A percentile compares a stretch with the other conserved stretches of the same genome.
These are phyloP conservation scores for Tolypocladium paradoxum DNA, from an alignment of 2,329 filamentous ascomycete species.

Conservation along the genomic window DNA sequence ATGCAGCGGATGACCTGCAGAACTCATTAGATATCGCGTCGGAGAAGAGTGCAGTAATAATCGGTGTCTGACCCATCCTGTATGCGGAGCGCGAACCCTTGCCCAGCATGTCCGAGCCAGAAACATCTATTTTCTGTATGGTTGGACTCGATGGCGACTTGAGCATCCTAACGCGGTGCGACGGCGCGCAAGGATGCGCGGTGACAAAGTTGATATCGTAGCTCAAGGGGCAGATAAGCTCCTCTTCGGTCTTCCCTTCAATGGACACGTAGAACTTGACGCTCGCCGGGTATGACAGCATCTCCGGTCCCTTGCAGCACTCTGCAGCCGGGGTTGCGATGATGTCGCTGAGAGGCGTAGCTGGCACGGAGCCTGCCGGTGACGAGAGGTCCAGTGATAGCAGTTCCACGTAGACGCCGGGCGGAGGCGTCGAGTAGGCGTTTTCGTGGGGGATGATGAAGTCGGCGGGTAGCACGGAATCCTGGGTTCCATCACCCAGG, in stretches of 20 bases:
- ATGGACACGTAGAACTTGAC: constrained; percentile 24
- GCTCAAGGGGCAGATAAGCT: constrained; percentile 33
- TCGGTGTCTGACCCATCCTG: constrained; percentile 30
- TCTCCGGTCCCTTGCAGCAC: constrained; percentile 19
- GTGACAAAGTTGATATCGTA: constrained; percentile 57
- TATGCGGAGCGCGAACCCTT: constrained; percentile 35
- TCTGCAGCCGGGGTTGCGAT: constrained; percentile 27
- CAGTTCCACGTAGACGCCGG: constrained; percentile 37
- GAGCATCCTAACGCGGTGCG: constrained; percentile 44
- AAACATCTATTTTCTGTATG: constrained; percentile 45
- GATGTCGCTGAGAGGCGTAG: constrained; percentile 32
- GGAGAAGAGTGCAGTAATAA: neutral
- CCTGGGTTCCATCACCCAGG: constrained; percentile 44
- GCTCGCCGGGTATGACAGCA: constrained; percentile 23
- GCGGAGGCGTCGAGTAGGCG: constrained; percentile 35
- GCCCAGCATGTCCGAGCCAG: constrained; percentile 30
- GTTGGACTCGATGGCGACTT: constrained; percentile 50
- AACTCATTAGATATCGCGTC: constrained; percentile 5
- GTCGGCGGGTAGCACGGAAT: constrained; percentile 46
- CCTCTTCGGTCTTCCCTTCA: constrained; percentile 28
- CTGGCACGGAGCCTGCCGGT: constrained; percentile 31
- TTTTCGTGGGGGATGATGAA: constrained; percentile 52
- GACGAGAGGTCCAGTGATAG: constrained; percentile 38
- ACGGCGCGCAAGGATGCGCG: constrained; percentile 52
- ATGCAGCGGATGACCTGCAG: constrained; percentile 49